phyloP scores from a whole-genome alignment of 2,329 filamentous ascomycete species.

The Orbilia brochopaga region DNA sequence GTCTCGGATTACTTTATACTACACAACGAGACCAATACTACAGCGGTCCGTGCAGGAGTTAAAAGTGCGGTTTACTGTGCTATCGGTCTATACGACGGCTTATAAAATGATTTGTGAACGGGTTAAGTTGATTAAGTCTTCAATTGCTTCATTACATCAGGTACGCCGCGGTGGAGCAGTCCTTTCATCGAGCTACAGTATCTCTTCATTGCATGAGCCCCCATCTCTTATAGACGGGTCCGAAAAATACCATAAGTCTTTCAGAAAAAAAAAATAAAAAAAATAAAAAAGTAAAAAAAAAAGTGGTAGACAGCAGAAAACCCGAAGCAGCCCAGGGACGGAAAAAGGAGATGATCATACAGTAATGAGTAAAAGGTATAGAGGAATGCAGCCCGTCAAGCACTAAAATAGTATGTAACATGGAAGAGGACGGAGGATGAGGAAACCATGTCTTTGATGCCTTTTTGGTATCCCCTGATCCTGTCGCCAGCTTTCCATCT shows the following conservation, averaged over 20 bases:
- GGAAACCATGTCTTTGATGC: neutral
- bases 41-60: too few relatives aligned
- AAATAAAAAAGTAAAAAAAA: conserved; percentile 34
- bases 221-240: conserved; percentile 26
- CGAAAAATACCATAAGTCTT: conserved; percentile 32
- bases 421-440: conserved; percentile 21
- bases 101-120: too few relatives aligned
- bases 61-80: too few relatives aligned
- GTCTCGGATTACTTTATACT: too few relatives aligned
- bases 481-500: conserved; percentile 6
- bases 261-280: conserved; percentile 43
- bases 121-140: conserved; percentile 5
- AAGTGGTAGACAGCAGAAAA: conserved; percentile 43
- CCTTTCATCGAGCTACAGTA: conserved; percentile 51
- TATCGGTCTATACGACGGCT: too few relatives aligned
- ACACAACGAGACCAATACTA: too few relatives aligned
- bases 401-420: conserved; percentile 52
- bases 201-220: conserved; percentile 44
- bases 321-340: conserved; percentile 42
- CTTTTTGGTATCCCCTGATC: conserved; percentile 6
- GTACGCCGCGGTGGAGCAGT: conserved; percentile 34
- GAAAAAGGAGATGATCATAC: conserved; percentile 50
- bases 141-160: conserved; percentile 38
- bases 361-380: conserved; percentile 39
- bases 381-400: conserved; percentile 39